Base-by-base conservation (phyloP, 371 early-diverging fungal species). In the Mucor indicus region DNA sequence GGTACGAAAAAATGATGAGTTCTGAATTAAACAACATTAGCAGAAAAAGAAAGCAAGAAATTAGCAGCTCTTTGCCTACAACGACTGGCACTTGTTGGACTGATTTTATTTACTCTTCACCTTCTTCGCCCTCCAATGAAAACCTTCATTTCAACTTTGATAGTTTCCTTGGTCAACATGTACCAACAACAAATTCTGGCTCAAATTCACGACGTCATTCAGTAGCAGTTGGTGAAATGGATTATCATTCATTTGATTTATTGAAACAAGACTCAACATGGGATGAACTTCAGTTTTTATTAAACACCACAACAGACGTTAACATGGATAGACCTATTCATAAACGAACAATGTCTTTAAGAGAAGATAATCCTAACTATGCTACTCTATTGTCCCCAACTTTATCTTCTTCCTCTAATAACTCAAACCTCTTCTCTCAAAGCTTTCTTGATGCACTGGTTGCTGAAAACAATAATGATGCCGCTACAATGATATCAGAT, bases 391-490 rank as follows among this genome's bases (percentile, higher is more conserved):
- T 50, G 20, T 50, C 51, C 7, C 53, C 53, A 31, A 41, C 49
- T n/a, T 20, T 35, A 21, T 24, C 44, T 1, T 22, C 33, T 15
- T 37, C 81, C 10, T 21, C 36, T 3, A 19, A 41, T 4, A 29
- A 37, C 10, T 22, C 51, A 12, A 75, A 67, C 9, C 79, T 83
- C 63, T 83, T 83, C 31, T 73, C 80, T 17, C 72, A 80, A 22
- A 75, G 72, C 31, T 80, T 83, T 48, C 65, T 76, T 35, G 79
- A 80, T 20, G 77, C 82, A 17, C 54, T 81, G n/a, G 69, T 71
- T 49, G 69, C 77, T 3, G 62, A 62, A 12, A 52, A 55, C 7
- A 31, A 39, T 15, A 25, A 29, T n/a, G 44, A 44, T 44, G 32
- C 24, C n/a, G 38, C 44, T 10, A 45, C 44, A 0, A 43, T 46